Percentiles rank a stretch among this genome's conserved stretches.
Conservation (phyloP, 2,329 filamentous ascomycete genomes). For the Colletotrichum sp. region DNA sequence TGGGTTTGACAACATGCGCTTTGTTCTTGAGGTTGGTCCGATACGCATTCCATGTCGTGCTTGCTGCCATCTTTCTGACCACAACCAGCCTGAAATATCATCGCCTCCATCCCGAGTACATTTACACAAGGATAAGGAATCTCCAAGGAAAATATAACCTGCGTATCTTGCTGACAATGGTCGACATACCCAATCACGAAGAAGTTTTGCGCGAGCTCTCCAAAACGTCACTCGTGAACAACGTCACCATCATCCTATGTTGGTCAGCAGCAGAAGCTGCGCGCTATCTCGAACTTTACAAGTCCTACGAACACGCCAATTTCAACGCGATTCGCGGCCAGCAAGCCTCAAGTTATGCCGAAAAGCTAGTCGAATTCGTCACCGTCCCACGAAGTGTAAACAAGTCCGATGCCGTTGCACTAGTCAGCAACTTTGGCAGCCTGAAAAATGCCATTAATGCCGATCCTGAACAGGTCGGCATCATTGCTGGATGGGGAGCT, state of each 20-base stretch:
- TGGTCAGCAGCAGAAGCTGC: slow-evolving; percentile 95
- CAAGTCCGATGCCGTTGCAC: slow-evolving; percentile 88
- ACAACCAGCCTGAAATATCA: slow-evolving; percentile 83
- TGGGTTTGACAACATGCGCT: slow-evolving; percentile 87
- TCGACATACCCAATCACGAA: slow-evolving; percentile 95
- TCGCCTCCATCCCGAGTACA: slow-evolving; percentile 95
- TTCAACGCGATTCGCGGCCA: slow-evolving; percentile 85
- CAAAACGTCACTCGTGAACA: slow-evolving; percentile 91
- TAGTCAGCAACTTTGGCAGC: slow-evolving; percentile 93
- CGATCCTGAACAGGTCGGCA: slow-evolving; percentile 80
- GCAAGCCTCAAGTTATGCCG: slow-evolving; percentile 82
- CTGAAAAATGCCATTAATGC: slow-evolving; percentile 88
- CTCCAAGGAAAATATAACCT: slow-evolving; percentile 87
- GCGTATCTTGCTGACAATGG: slow-evolving; percentile 86
- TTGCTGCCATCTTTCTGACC: background rate
- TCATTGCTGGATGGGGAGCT: slow-evolving; percentile 93
- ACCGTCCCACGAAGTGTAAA: slow-evolving; percentile 90
- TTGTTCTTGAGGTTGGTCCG: slow-evolving; percentile 74
- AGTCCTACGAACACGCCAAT: slow-evolving; percentile 85
- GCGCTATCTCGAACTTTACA: slow-evolving; percentile 93
- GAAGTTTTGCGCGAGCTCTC: slow-evolving; percentile 87
- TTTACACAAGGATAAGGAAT: slow-evolving; percentile 88
- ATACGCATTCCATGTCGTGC: background rate
- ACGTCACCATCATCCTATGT: slow-evolving; percentile 88
- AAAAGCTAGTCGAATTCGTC: slow-evolving; percentile 89